A percentile compares a stretch with the other conserved stretches of the same genome.
Conservation (phyloP, 805 yeast genomes). For the Saccharomycopsis selenospora region DNA sequence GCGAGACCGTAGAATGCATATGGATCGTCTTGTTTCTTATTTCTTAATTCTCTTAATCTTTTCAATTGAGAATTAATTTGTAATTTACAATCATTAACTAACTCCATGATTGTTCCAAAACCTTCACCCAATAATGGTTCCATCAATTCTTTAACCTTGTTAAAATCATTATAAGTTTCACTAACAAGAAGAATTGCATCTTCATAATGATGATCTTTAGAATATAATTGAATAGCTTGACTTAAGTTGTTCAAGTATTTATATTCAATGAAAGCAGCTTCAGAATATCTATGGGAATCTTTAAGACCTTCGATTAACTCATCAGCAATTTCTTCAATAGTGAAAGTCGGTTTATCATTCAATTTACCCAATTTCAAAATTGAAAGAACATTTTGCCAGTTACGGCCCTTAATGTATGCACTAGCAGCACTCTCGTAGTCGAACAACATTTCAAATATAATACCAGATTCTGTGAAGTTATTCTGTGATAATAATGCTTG, state of each 20-base stretch:
- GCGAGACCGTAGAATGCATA: slow-evolving; percentile 62
- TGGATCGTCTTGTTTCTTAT: slow-evolving; percentile 79
- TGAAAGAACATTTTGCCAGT: slow-evolving; percentile 80
- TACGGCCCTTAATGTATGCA: slow-evolving; percentile 58
- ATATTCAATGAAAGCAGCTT: slow-evolving; percentile 72
- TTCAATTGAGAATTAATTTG: slow-evolving; percentile 78
- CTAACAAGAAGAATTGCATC: slow-evolving; percentile 65
- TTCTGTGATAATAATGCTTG: slow-evolving; percentile 47
- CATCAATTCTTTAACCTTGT: slow-evolving; percentile 44
- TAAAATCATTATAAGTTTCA: slow-evolving; percentile 36
- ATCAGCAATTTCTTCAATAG: slow-evolving; percentile 40
- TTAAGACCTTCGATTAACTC: slow-evolving; percentile 51
- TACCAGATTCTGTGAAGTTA: slow-evolving; percentile 66
- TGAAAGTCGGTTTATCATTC: neutral
- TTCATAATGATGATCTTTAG: slow-evolving; percentile 68
- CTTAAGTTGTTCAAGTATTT: slow-evolving; percentile 53
- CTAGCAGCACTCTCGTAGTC: slow-evolving; percentile 56
- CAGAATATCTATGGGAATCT: slow-evolving; percentile 65
- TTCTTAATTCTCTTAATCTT: slow-evolving; percentile 77
- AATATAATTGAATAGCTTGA: slow-evolving; percentile 58
- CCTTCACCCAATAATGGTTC: slow-evolving; percentile 80
- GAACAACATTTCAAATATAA: slow-evolving; percentile 64
- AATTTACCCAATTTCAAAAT: slow-evolving; percentile 34
- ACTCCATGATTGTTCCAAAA: slow-evolving; percentile 78
- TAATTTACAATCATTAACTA: slow-evolving; percentile 85